A percentile compares a stretch with the other conserved stretches of the same genome.
phyloP scores from a whole-genome alignment of 2,329 filamentous ascomycete species.

The Parafenestella ontariensis region DNA sequence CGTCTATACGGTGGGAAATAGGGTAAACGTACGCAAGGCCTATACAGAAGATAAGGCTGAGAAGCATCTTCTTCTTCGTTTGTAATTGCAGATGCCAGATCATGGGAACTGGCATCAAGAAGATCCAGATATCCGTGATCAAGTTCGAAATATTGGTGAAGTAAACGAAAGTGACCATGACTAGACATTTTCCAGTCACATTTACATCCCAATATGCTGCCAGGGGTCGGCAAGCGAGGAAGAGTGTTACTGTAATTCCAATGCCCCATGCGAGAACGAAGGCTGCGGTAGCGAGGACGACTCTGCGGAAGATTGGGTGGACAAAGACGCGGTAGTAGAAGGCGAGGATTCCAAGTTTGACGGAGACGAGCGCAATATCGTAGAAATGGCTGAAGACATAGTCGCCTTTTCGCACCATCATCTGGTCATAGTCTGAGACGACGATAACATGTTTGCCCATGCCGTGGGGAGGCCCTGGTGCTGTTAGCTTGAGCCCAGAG shows the following conservation, averaged over 20 bases:
- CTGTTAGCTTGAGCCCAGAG: conserved; percentile 13
- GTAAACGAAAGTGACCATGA: conserved; percentile 40
- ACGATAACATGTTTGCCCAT: conserved; percentile 44
- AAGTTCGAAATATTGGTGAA: conserved; percentile 46
- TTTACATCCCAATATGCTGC: conserved; percentile 37
- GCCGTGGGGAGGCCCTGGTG: conserved; percentile 38
- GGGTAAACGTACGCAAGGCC: conserved; percentile 39
- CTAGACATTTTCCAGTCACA: conserved; percentile 37
- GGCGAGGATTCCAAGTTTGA: conserved; percentile 44
- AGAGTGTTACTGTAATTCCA: conserved; percentile 40
- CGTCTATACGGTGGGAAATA: neutral
- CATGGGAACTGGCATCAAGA: conserved; percentile 43
- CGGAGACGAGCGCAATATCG: conserved; percentile 39
- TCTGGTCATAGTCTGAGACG: conserved; percentile 32
- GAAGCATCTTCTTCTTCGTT: conserved; percentile 41
- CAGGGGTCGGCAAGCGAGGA: conserved; percentile 38
- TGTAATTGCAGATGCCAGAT: conserved; percentile 45
- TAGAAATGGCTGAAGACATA: conserved; percentile 47
- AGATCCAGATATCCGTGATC: conserved; percentile 44
- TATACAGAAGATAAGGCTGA: conserved; percentile 42
- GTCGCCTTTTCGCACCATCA: conserved; percentile 44
- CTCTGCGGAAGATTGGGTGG: conserved; percentile 35
- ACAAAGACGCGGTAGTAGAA: conserved; percentile 45
- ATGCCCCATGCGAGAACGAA: conserved; percentile 42
- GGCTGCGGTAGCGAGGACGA: conserved; percentile 37